These are phyloP conservation scores for Rhodosporidiobolus odoratus DNA, from an alignment of 768 basidiomycete genomes.

Conservation along the genomic window DNA sequence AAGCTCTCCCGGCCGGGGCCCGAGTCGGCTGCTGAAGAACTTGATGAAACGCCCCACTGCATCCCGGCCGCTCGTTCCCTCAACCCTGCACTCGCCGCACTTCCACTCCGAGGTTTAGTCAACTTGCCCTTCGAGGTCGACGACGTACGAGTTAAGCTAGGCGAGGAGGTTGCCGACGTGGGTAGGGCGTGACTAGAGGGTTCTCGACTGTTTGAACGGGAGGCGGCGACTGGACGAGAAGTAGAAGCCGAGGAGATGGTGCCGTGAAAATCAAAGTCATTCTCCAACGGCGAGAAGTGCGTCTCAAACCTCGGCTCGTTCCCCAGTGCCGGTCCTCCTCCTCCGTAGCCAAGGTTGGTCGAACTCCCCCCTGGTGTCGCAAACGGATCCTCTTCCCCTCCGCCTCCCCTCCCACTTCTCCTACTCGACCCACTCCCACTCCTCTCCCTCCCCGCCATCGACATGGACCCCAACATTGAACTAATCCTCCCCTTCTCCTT, in stretches of 20 bases:
- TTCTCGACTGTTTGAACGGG: neutral
- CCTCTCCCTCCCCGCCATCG: neutral
- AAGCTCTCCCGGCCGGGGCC: neutral
- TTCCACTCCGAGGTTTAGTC: slow-evolving; percentile 9
- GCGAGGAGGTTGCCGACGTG: neutral
- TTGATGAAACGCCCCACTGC: too few species aligned
- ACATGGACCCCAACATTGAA: neutral
- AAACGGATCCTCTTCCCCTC: neutral
- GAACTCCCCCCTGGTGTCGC: slow-evolving; percentile 1
- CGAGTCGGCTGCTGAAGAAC: too few species aligned
- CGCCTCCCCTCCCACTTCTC: neutral
- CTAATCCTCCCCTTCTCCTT: neutral
- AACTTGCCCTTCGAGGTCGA: neutral
- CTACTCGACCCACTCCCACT: neutral
- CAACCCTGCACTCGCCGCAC: neutral
- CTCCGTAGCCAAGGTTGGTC: neutral
- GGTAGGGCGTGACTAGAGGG: neutral
- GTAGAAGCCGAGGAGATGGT: neutral
- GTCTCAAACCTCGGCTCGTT: slow-evolving; percentile 9
- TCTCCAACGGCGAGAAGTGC: neutral
- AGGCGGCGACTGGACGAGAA: neutral
- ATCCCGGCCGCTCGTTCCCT: slow-evolving; percentile 18
- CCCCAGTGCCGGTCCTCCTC: neutral
- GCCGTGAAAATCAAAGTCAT: neutral
- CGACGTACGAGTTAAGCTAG: neutral